Conservation (phyloP, 106 monocot species). For the Allium cepa region DNA sequence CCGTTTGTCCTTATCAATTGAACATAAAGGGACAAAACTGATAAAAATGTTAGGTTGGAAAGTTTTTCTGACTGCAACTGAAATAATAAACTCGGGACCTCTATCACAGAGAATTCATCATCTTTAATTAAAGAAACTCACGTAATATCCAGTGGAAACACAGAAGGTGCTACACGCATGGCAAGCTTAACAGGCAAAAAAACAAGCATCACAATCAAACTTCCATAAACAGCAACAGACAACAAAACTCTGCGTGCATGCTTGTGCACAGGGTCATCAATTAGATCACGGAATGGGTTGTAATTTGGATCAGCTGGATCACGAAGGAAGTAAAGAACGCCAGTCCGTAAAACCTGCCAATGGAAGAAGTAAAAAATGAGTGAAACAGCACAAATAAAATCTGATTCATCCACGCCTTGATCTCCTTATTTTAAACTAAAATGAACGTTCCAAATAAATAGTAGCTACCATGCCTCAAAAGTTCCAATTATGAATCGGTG, state of each 20-base stretch:
- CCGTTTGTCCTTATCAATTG: too few relatives aligned
- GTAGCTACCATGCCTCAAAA: too few relatives aligned
- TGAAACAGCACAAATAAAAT: too few relatives aligned
- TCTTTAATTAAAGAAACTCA: conserved; percentile 17
- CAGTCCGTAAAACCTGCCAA: conserved; percentile 76
- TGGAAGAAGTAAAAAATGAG: not conserved
- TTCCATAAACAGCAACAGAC: conserved; percentile 98
- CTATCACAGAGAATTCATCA: too few relatives aligned
- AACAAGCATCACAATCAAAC: conserved; percentile 97
- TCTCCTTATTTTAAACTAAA: too few relatives aligned
- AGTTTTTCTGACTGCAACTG: too few relatives aligned
- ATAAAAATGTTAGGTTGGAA: too few relatives aligned
- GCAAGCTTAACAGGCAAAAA: conserved; percentile 97
- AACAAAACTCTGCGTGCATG: conserved; percentile 91
- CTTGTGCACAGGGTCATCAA: conserved; percentile 98
- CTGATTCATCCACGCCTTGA: too few relatives aligned
- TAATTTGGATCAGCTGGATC: conserved; percentile 99
- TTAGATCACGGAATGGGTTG: conserved; percentile 92
- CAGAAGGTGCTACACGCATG: conserved; percentile 85
- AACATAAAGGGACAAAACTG: too few relatives aligned
- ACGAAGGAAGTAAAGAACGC: conserved; percentile 94
- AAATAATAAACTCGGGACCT: too few relatives aligned
- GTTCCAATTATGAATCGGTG: too few relatives aligned
- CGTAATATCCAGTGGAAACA: conserved; percentile 89
- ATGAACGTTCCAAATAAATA: too few relatives aligned